phyloP scores from a whole-genome alignment of 148 eudicot species.

The Spergularia bocconei region DNA sequence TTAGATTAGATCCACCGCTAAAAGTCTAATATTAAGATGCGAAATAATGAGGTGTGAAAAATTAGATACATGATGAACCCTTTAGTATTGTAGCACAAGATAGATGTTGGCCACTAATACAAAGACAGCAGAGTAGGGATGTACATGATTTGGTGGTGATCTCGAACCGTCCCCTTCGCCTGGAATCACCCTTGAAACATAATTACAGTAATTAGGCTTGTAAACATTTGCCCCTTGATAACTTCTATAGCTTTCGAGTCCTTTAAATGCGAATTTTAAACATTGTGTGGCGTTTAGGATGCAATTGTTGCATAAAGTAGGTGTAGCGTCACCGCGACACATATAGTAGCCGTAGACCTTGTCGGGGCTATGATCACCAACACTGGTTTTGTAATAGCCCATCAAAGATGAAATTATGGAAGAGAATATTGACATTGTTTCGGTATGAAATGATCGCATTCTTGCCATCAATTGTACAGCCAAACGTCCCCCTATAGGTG shows the following conservation, averaged over 20 bases:
- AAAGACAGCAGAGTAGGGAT: background rate
- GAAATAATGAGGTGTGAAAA: too few relatives aligned
- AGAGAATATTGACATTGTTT: constrained; percentile 11
- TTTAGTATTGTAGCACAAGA: background rate
- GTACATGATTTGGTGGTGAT: background rate
- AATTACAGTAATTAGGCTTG: constrained; percentile 11
- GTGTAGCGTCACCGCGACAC: constrained; percentile 9
- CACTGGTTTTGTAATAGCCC: constrained; percentile 4
- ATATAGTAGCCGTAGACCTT: constrained; percentile 20
- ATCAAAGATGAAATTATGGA: background rate
- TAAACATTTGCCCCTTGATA: constrained; percentile 12
- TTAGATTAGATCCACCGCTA: too few relatives aligned
- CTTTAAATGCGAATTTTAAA: background rate
- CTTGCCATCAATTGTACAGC: background rate
- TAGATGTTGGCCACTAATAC: background rate
- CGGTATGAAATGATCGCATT: constrained; percentile 10
- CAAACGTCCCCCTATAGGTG: background rate
- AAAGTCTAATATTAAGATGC: too few relatives aligned
- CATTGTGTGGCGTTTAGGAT: constrained; percentile 2
- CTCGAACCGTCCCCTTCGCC: background rate
- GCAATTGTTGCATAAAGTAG: background rate
- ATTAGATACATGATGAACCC: too few relatives aligned
- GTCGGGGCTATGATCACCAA: constrained; percentile 1
- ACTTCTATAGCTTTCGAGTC: background rate
- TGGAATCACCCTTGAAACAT: background rate